Conservation (phyloP, 495 filamentous ascomycete genomes). For the Talaromyces borbonicus region DNA sequence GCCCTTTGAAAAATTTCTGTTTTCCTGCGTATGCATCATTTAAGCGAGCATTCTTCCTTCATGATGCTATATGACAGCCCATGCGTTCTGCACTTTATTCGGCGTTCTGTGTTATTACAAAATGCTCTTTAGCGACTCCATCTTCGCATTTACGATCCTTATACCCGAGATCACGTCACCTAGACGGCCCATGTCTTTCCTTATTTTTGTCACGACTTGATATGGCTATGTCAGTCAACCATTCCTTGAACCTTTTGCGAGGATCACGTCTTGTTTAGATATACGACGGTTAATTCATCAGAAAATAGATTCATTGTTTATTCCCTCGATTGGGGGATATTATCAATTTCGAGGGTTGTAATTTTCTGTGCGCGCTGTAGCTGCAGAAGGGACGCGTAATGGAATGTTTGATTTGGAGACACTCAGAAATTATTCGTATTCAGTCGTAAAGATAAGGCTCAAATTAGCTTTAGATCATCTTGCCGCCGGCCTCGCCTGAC, state of each 20-base stretch:
- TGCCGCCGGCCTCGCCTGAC: constrained; percentile 4
- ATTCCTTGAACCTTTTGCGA: too few relatives aligned
- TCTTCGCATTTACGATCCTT: constrained; percentile 2
- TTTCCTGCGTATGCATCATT: too few relatives aligned
- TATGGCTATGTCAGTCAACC: too few relatives aligned
- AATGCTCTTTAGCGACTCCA: constrained; percentile 1
- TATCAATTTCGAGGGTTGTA: too few relatives aligned
- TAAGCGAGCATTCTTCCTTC: too few relatives aligned
- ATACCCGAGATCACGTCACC: constrained; percentile 1
- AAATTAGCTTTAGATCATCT: neutral
- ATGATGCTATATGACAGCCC: neutral
- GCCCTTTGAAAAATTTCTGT: neutral
- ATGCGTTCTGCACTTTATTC: neutral
- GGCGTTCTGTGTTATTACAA: too few relatives aligned
- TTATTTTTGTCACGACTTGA: neutral
- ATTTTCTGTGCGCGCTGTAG: too few relatives aligned
- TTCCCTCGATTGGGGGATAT: too few relatives aligned
- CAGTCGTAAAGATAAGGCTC: neutral
- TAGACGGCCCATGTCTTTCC: neutral
- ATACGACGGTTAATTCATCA: too few relatives aligned
- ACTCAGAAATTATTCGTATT: neutral
- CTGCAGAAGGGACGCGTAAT: too few relatives aligned
- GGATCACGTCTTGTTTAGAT: too few relatives aligned
- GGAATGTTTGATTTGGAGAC: too few relatives aligned
- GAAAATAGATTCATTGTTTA: neutral